These are phyloP conservation scores for Aphanomyces invadans DNA, from an alignment of 352 stramenopile genomes.

Conservation along the genomic window DNA sequence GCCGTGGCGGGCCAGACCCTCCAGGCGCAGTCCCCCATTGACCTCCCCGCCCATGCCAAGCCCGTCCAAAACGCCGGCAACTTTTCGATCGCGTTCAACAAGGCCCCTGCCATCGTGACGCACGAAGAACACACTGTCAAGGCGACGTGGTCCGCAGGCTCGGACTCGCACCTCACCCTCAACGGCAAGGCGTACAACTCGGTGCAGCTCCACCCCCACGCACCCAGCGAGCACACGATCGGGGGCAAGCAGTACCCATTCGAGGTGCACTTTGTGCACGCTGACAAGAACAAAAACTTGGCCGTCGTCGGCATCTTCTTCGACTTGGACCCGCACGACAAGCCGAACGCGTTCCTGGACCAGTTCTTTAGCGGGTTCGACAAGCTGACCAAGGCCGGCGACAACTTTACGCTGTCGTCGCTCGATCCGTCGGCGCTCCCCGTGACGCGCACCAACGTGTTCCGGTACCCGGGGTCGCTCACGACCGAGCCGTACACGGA, in stretches of 20 bases:
- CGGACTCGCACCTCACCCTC: constrained; percentile 22
- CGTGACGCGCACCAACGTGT: constrained; percentile 27
- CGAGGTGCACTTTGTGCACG: constrained; percentile 43
- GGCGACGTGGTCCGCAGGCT: constrained; percentile 1
- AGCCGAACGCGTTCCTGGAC: constrained; percentile 45
- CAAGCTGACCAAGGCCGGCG: constrained; percentile 19
- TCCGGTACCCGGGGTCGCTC: constrained; percentile 53
- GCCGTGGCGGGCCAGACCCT: not conserved
- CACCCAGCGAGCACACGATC: constrained; percentile 40
- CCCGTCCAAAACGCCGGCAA: constrained; percentile 7
- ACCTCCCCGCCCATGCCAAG: not conserved
- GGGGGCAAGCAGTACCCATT: constrained; percentile 29
- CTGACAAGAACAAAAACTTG: constrained; percentile 32
- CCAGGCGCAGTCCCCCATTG: constrained; percentile 18
- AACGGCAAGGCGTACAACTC: constrained; percentile 27
- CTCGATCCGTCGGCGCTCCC: constrained; percentile 27
- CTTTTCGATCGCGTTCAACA: not conserved
- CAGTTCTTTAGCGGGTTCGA: constrained; percentile 48
- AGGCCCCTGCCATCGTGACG: not conserved
- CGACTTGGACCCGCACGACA: constrained; percentile 26
- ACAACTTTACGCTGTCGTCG: constrained; percentile 26
- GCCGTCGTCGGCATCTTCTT: constrained; percentile 61
- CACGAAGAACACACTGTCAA: constrained; percentile 19
- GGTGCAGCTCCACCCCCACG: constrained; percentile 38
- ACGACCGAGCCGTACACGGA: constrained; percentile 65